phyloP scores from a whole-genome alignment of 768 basidiomycete species.

The Lanmaoa rubissima region DNA sequence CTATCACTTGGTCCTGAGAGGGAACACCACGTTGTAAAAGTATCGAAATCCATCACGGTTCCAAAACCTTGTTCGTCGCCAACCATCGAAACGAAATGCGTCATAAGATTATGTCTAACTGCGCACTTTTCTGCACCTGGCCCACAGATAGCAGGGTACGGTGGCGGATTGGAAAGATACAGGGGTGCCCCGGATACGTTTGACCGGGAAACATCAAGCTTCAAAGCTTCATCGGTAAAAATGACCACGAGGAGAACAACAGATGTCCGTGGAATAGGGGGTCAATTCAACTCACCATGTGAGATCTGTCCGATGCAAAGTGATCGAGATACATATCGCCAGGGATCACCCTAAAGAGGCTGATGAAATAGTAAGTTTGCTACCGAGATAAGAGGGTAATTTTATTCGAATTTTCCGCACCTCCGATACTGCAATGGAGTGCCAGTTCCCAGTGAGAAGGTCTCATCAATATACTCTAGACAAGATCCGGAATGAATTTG shows the following conservation, averaged over 20 bases:
- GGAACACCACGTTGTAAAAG: constrained; percentile 23
- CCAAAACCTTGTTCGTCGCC: constrained; percentile 38
- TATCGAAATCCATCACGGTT: constrained; percentile 36
- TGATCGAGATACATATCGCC: constrained; percentile 48
- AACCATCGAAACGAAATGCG: constrained; percentile 53
- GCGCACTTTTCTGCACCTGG: constrained; percentile 37
- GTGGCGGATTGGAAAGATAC: constrained; percentile 49
- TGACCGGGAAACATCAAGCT: background rate
- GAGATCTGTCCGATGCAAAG: constrained; percentile 75
- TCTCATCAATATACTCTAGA: constrained; percentile 45
- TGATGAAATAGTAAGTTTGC: constrained; percentile 26
- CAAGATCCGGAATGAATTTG: constrained; percentile 19
- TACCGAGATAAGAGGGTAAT: constrained; percentile 1
- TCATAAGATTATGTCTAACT: constrained; percentile 54
- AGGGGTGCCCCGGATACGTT: constrained; percentile 10
- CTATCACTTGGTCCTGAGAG: no score
- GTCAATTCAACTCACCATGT: constrained; percentile 52
- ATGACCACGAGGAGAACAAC: background rate
- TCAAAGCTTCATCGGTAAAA: background rate
- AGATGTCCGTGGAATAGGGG: constrained; percentile 9
- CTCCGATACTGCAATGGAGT: constrained; percentile 42
- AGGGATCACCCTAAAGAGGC: constrained; percentile 61
- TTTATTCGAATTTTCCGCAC: constrained; percentile 29
- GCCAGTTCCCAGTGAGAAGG: constrained; percentile 38
- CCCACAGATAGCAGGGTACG: constrained; percentile 51